Conservation (phyloP, 2,329 filamentous ascomycete species). For the Myriosclerotinia duriaeana region DNA sequence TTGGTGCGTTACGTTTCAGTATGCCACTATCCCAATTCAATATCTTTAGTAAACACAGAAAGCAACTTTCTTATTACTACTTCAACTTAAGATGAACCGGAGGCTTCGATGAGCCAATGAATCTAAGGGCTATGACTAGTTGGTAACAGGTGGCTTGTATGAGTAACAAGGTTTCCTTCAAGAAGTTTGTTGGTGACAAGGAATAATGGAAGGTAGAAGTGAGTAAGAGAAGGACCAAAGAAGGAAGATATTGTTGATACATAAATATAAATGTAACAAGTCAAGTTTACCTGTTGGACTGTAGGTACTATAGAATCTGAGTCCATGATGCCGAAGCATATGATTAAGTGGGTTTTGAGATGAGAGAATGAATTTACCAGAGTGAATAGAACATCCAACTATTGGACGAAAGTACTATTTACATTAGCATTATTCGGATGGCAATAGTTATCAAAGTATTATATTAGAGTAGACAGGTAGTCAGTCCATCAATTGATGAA, state of each 20-base stretch:
- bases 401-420: not conserved
- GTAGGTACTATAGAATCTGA: too few relatives aligned
- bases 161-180: not conserved
- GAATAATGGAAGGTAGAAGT: not conserved
- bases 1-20: not conserved
- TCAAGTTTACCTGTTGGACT: not conserved
- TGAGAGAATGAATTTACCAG: not conserved
- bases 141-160: not conserved
- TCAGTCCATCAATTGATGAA: not conserved
- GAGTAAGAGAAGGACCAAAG: not conserved
- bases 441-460: not conserved
- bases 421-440: not conserved
- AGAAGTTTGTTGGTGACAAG: not conserved
- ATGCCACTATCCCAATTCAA: not conserved
- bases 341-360: not conserved
- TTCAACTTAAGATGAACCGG: not conserved
- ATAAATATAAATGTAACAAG: not conserved
- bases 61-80: not conserved
- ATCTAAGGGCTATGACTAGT: not conserved
- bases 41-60: not conserved
- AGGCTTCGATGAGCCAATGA: not conserved
- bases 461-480: not conserved
- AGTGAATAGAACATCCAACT: conserved; percentile 4
- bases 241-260: not conserved
- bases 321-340: not conserved